Conservation (phyloP, 306 rosid species). For the Quercus bicolor region DNA sequence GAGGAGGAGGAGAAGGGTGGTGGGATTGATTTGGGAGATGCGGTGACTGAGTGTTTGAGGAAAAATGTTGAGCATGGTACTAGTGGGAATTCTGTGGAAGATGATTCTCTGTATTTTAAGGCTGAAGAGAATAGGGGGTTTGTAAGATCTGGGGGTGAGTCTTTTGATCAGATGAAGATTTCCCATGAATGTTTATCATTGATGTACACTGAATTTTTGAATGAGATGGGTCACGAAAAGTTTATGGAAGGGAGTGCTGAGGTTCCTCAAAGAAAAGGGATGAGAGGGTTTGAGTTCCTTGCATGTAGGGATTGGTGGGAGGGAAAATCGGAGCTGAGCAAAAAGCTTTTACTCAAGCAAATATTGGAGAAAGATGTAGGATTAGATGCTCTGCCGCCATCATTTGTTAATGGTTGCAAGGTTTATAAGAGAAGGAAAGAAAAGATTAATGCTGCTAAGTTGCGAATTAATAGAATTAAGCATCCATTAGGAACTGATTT, state of each 20-base stretch:
- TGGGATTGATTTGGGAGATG: conserved; percentile 48
- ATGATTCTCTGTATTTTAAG: conserved; percentile 35
- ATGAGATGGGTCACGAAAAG: conserved; percentile 20
- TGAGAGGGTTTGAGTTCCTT: conserved; percentile 19
- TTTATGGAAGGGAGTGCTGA: conserved; percentile 20
- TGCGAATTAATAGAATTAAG: conserved; percentile 50
- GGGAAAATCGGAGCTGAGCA: conserved; percentile 73
- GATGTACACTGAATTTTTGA: conserved; percentile 41
- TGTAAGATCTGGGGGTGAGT: not conserved
- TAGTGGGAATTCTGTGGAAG: conserved; percentile 14
- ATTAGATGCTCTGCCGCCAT: conserved; percentile 64
- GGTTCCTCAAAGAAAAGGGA: conserved; percentile 22
- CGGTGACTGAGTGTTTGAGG: conserved; percentile 45
- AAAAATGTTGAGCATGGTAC: conserved; percentile 26
- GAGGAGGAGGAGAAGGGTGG: conserved; percentile 20
- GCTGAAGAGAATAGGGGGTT: conserved; percentile 4
- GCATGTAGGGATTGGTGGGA: conserved; percentile 70
- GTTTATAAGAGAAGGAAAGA: conserved; percentile 52
- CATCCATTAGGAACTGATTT: conserved; percentile 30
- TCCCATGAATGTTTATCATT: conserved; percentile 63
- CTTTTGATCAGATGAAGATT: conserved; percentile 35
- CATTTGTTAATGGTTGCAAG: conserved; percentile 47
- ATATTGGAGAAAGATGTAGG: conserved; percentile 71
- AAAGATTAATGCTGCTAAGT: conserved; percentile 62
- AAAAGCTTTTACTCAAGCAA: conserved; percentile 53